phyloP scores from a whole-genome alignment of 441 rosid species.

The Metrosideros polymorpha region DNA sequence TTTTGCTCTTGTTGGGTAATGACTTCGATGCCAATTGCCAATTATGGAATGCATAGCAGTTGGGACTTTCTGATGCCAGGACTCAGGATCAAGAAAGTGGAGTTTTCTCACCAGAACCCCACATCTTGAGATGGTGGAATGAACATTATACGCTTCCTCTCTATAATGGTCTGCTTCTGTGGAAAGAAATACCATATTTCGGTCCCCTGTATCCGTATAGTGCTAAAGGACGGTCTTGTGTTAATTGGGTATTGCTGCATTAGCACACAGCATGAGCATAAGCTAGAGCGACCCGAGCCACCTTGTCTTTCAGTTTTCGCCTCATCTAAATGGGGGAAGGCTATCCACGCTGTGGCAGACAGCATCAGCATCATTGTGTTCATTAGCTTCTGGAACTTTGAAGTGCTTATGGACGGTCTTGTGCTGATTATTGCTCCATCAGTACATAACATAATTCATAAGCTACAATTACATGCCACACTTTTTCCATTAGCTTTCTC shows the following conservation, averaged over 20 bases:
- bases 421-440: conserved; percentile 9
- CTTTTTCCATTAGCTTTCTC: not conserved
- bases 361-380: not conserved
- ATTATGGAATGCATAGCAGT: too few species aligned
- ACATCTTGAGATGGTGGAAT: not conserved
- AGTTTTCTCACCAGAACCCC: not conserved
- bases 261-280: conserved; percentile 13
- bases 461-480: not conserved
- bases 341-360: conserved; percentile 18
- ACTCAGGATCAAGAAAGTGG: not conserved
- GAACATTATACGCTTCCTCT: not conserved
- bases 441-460: conserved; percentile 8
- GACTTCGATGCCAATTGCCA: not conserved
- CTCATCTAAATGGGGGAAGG: conserved; percentile 4
- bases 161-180: not conserved
- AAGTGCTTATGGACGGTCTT: conserved; percentile 12
- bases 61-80: not conserved
- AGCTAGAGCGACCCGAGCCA: conserved; percentile 2
- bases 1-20: not conserved
- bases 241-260: not conserved
- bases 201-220: not conserved
- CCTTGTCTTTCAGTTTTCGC: conserved; percentile 25
- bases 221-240: conserved; percentile 15
- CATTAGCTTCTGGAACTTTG: not conserved
- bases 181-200: not conserved